phyloP scores from a whole-genome alignment of 192 early-diverging fungal species.

The Coemansia sp. region DNA sequence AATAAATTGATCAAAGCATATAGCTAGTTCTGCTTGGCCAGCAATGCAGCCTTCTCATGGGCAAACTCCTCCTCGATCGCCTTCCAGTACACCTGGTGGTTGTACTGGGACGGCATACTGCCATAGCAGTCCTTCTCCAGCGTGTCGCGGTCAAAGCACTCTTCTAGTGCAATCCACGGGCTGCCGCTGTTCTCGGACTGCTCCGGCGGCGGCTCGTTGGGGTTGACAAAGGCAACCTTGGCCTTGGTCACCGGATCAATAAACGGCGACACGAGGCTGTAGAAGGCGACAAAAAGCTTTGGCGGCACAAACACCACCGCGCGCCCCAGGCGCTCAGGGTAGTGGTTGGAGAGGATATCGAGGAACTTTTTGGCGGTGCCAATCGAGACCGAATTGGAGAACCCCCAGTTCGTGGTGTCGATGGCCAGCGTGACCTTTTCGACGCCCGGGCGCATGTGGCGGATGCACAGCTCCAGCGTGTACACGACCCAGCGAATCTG shows the following conservation, averaged over 20 bases:
- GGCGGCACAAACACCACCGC: constrained; percentile 74
- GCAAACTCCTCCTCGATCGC: constrained; percentile 43
- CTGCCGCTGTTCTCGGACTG: constrained; percentile 3
- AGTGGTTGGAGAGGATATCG: constrained; percentile 78
- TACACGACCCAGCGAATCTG: constrained; percentile 83
- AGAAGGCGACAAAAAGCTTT: constrained; percentile 82
- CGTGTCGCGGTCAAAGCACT: constrained; percentile 33
- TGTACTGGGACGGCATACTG: constrained; percentile 61
- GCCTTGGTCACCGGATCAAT: constrained; percentile 85
- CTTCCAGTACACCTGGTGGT: constrained; percentile 68
- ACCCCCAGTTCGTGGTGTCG: constrained; percentile 69
- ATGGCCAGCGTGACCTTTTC: constrained; percentile 76
- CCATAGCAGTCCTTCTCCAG: constrained; percentile 74
- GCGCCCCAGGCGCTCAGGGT: constrained; percentile 77
- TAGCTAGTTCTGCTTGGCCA: constrained; percentile 8
- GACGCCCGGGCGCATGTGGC: constrained; percentile 64
- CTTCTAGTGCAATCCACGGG: constrained; percentile 41
- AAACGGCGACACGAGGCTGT: constrained; percentile 79
- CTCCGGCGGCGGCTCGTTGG: constrained; percentile 39
- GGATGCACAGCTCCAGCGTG: constrained; percentile 73
- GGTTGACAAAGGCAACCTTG: constrained; percentile 82
- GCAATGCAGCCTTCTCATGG: constrained; percentile 21
- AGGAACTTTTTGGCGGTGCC: constrained; percentile 75
- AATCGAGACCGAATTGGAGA: constrained; percentile 65
- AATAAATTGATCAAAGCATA: not conserved